Evolutionary conservation across 2,329 filamentous ascomycete species (phyloP), one percentile per base, ranked within the genome.

Genomic region (Venturia aucupariae): DNA sequence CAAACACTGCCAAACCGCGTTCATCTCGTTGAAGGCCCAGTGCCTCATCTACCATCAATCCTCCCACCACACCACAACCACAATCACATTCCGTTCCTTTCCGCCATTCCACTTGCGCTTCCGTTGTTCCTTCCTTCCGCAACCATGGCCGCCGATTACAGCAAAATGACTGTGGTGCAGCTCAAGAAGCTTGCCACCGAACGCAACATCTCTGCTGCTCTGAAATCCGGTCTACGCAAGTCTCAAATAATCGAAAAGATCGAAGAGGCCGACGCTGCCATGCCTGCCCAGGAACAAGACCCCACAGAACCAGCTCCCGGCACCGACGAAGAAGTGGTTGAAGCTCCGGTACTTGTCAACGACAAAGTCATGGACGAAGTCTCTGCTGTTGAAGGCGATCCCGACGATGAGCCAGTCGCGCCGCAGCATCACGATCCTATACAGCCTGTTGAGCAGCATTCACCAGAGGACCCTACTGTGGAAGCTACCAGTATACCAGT

Each of bases 221-320:
- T 46, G 19, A 55, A 63, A 38, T 41, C 0, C 77, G 78, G 30
- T 70, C 81, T 38, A 78, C 72, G 78, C 60, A 81, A 81, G 69
- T 75, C 77, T 65, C 76, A 80, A 65, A 78, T 79, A 60, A 72
- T 81, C 41, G 78, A 80, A 65, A 78, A 75, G 67, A 71, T 81
- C 10, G 70, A 75, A 64, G 74, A 70, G 41, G 64, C 72, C 39
- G 75, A 75, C 67, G 67, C 48, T 27, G 48, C 11, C 17, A 38
- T 42, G 24, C 11, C 61, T 38, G 11, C 13, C 24, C 30, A 62
- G 13, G 17, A 62, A 38, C 32, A 27, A 22, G 38, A 42, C 19
- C 13, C 39, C 19, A 4, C 38, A n/a, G 41, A 32, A 30, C 19
- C 39, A 48, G 48, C 32, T 13, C 35, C 48, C 1, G 39, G 27